Base-by-base conservation (phyloP, 2,329 filamentous ascomycete genomes). In the Pyrenophora tritici-repentis region DNA sequence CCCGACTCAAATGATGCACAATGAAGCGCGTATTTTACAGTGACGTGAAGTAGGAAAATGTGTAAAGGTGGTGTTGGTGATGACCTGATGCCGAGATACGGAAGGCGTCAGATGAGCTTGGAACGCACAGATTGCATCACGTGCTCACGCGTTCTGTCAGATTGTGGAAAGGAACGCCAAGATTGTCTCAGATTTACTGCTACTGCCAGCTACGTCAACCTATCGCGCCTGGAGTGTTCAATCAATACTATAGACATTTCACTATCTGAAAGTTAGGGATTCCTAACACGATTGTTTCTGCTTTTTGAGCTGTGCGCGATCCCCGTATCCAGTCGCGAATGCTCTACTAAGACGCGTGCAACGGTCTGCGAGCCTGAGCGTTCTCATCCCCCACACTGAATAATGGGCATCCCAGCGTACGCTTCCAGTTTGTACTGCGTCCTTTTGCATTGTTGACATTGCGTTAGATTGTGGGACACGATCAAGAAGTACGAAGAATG, bases 401-500 rank as follows among this genome's bases (percentile, higher is more conserved):
- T 40, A 41, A 68, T 67, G 65, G 65, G 65, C 14, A 52, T 66
- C 24, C 47, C 59, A 26, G 53, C 53, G 65, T 66, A 58, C 8
- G 59, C 29, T 3, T 36, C 8, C 22, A 20, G 14, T 31, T 9
- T 4, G 1, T 26, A 14, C 16, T 16, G 12, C 37, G 5, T 16
- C 10, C 12, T 17, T 24, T 29, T 29, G 14, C 16, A 13, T 1
- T 33, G 31, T 44, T 62, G 35, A 60, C 17, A 0, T 12, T 10
- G 1, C 2, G 1, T 20, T 22, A 63, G 73, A 47, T 55, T 78
- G 1, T 78, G 73, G 73, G 66, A 75, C 10, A 59, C 73, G 8
- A 64, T 78, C 14, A 72, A 70, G 18, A 63, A 72, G 4, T 39
- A 65, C 24, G 73, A 75, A 16, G 65, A 72, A 32, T 57, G 68